Evolutionary conservation across 495 filamentous ascomycete genomes (phyloP).

Genomic region (Annulohypoxylon maeteangense): DNA sequence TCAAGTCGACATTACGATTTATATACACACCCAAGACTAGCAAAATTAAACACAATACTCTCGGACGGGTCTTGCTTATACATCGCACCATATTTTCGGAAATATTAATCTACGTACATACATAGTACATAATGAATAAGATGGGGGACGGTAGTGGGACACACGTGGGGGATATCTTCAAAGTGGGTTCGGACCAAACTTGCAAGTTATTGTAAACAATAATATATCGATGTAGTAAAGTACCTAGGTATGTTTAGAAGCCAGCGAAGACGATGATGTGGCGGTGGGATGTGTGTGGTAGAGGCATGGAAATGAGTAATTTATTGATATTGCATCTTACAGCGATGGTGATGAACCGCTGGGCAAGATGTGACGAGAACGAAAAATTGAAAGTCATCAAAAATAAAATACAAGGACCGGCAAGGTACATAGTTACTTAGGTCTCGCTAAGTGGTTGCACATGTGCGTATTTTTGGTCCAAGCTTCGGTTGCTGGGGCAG

Average conservation of each 20-base stretch:
- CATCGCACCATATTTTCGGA: background rate
- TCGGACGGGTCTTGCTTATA: background rate
- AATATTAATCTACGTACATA: background rate
- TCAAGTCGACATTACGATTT: background rate
- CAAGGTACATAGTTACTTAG: background rate
- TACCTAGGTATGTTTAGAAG: no score
- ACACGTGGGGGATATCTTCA: background rate
- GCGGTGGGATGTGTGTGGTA: conserved; percentile 27
- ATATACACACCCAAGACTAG: background rate
- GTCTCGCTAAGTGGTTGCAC: conserved; percentile 9
- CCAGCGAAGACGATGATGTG: conserved; percentile 8
- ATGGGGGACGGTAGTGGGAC: background rate
- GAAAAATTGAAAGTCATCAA: conserved; percentile 12
- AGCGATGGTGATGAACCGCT: conserved; percentile 20
- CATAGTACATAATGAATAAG: no score
- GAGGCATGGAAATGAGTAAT: background rate
- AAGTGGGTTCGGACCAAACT: background rate
- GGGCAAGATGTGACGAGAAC: conserved; percentile 13
- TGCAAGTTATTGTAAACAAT: background rate
- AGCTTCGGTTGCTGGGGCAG: conserved; percentile 42
- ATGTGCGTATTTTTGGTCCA: conserved; percentile 19
- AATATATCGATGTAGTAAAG: background rate
- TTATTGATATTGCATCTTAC: conserved; percentile 8
- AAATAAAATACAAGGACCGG: background rate
- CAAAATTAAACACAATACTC: background rate